A percentile compares a stretch with the other conserved stretches of the same genome.
Conservation (phyloP, 202 grass and related monocot species). For the Setaria italica region DNA sequence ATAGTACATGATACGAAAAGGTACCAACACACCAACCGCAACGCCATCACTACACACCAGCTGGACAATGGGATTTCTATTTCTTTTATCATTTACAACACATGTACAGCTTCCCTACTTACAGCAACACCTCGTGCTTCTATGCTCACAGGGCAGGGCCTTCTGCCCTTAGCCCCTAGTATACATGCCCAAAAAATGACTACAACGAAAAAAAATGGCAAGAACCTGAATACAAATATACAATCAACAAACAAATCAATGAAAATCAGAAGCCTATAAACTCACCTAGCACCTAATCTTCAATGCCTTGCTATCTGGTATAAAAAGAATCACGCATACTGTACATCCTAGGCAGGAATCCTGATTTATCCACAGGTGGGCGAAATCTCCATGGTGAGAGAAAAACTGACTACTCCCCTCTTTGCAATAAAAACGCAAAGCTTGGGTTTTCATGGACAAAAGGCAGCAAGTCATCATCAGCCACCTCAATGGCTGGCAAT, state of each 20-base stretch:
- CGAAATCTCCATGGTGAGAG: constrained; percentile 16
- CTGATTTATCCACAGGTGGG: constrained; percentile 56
- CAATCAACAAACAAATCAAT: constrained; percentile 62
- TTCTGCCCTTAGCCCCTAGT: constrained; percentile 57
- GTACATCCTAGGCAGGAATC: constrained; percentile 58
- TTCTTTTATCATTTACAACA: constrained; percentile 59
- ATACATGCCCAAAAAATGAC: constrained; percentile 51
- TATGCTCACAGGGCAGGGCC: constrained; percentile 45
- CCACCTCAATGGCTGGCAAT: constrained; percentile 69
- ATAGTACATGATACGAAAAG: background rate
- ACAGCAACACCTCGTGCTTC: constrained; percentile 44
- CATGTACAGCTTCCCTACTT: constrained; percentile 55
- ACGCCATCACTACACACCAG: constrained; percentile 27
- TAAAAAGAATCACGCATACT: constrained; percentile 57
- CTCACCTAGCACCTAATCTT: constrained; percentile 56
- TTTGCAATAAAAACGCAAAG: constrained; percentile 95
- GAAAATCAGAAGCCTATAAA: constrained; percentile 47
- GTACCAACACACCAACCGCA: constrained; percentile 19
- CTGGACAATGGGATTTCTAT: constrained; percentile 35
- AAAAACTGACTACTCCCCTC: constrained; percentile 62
- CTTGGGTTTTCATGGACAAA: constrained; percentile 79
- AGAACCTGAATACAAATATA: constrained; percentile 54
- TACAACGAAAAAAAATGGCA: constrained; percentile 18
- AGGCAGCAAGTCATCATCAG: constrained; percentile 67
- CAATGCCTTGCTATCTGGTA: constrained; percentile 47